Base-by-base conservation (phyloP, 495 filamentous ascomycete genomes). In the Aspergillus funiculosus region DNA sequence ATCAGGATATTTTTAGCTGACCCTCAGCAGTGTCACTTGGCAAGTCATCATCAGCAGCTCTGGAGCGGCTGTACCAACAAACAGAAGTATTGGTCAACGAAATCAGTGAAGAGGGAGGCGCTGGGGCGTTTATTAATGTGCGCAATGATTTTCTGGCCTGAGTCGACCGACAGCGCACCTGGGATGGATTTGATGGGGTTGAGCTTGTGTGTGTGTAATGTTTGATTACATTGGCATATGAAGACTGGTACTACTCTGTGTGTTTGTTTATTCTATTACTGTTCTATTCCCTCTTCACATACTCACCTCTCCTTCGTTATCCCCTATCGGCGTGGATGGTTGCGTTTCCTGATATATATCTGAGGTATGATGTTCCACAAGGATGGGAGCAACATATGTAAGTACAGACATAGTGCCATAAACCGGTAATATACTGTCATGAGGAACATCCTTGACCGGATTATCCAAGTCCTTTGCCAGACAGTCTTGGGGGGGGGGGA, bases 11-110 rank as follows among this genome's bases (percentile, higher is more conserved):
- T 27, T n/a, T 27, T 62, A 43, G 47, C 42, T 63, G 35, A 62
- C 46, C n/a, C 22, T 15, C 11, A 17, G 48, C 56, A 96, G 92
- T 87, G 22, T 91, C 86, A 0, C 74, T 96, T 1, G 94, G 94
- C 36, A 91, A 92, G 72, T 90, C 87, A 3, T 87, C 87, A 7
- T 78, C 83, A 37, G 87, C 94, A 0, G 89, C 91, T 1, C 65
- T 98, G 40, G 94, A 96, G 61, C 81, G 83, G 36, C 61, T 97
- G 18, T 87, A 84, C 57, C 85, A 89, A 54, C 92, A 97, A 67
- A 92, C 89, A 1, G 83, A 80, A 50, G 87, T 86, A 9, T 73
- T 98, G 22, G 77, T 95, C 31, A 83, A 88, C 38, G 83, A 92
- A 29, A 73, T 95, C 25, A 78, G 83, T 49, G 81, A 86, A 59